Conservation (phyloP, 352 stramenopile species). For the Phytophthora nicotianae region DNA sequence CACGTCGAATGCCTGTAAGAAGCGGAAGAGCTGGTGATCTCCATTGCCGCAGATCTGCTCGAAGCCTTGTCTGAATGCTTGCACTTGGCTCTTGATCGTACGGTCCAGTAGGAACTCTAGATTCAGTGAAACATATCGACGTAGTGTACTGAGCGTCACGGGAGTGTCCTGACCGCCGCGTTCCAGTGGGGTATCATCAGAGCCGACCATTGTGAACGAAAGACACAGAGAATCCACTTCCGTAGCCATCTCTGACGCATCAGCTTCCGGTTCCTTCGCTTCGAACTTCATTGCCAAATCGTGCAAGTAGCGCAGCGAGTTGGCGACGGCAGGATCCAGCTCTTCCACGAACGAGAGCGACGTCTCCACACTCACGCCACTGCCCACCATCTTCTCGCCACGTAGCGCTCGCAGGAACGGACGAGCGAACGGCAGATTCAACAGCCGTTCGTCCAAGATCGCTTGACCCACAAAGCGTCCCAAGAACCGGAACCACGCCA, state of each 20-base stretch:
- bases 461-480: conserved; percentile 75
- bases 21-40: conserved; percentile 31
- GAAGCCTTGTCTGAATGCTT: conserved; percentile 75
- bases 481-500: conserved; percentile 76
- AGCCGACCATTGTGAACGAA: conserved; percentile 79
- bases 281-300: conserved; percentile 32
- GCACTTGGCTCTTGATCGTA: conserved; percentile 64
- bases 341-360: conserved; percentile 69
- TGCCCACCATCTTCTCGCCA: conserved; percentile 57
- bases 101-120: conserved; percentile 64
- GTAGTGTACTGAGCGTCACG: conserved; percentile 59
- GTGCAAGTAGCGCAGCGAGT: conserved; percentile 69
- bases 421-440: conserved; percentile 81
- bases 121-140: conserved; percentile 64
- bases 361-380: conserved; percentile 40
- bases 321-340: conserved; percentile 70
- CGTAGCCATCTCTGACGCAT: conserved; percentile 24
- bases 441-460: conserved; percentile 80
- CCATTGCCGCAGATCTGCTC: conserved; percentile 49
- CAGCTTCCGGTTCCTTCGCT: conserved; percentile 1
- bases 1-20: conserved; percentile 67
- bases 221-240: conserved; percentile 73
- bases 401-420: conserved; percentile 71
- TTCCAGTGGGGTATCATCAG: conserved; percentile 59
- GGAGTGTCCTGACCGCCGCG: conserved; percentile 39